Conservation (phyloP, 306 rosid species). For the Cyclanthera cordifolia region DNA sequence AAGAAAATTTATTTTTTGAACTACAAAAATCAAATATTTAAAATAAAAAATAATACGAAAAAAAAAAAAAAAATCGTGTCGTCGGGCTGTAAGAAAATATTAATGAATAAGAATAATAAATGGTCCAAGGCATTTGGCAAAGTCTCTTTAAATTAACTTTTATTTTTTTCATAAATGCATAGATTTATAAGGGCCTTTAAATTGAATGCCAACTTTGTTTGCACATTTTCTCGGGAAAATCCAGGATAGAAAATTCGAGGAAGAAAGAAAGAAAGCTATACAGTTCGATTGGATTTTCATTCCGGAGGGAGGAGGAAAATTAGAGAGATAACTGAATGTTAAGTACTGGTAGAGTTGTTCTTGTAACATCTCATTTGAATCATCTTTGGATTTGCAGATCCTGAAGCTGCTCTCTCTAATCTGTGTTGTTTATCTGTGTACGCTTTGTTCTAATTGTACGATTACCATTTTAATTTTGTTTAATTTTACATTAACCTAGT, state of each 20-base stretch:
- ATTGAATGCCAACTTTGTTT: background rate
- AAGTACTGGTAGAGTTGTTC: background rate
- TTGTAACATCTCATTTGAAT: background rate
- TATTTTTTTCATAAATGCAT: background rate
- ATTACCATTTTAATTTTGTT: background rate
- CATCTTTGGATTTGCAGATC: background rate
- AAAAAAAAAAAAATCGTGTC: no score
- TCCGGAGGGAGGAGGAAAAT: background rate
- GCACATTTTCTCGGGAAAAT: constrained; percentile 6
- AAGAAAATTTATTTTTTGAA: no score
- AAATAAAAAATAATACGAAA: no score
- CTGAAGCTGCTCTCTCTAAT: constrained; percentile 7
- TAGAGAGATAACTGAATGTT: background rate
- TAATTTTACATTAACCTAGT: constrained; percentile 7
- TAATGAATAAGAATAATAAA: no score
- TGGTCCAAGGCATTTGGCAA: no score
- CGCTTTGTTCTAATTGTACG: background rate
- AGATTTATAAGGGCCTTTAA: constrained; percentile 7
- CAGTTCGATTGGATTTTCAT: constrained; percentile 7
- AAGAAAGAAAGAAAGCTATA: background rate
- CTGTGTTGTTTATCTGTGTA: constrained; percentile 5
- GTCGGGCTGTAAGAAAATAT: no score
- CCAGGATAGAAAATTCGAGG: background rate
- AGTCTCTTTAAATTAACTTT: no score
- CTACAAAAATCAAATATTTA: no score